Evolutionary conservation across 176 grass and related monocot species (phyloP).

Genomic region (Metroxylon sagu): DNA sequence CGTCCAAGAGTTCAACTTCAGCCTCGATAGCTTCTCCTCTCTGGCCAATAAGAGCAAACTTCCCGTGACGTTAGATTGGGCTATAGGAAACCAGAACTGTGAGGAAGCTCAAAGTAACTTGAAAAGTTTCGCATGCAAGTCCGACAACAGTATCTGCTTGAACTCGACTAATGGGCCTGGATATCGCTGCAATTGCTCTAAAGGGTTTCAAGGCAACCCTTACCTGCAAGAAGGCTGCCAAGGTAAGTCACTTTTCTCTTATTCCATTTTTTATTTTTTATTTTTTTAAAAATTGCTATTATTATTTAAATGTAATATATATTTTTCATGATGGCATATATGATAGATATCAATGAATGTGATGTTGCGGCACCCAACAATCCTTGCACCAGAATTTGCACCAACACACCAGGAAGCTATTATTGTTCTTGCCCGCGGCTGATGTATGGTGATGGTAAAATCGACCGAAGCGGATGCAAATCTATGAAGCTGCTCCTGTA

Average conservation of each 20-base stretch:
- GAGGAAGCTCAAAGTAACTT: neutral
- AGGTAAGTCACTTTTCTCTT: neutral
- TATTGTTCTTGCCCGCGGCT: no score
- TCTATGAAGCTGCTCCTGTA: no score
- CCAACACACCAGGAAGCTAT: no score
- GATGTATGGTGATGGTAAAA: no score
- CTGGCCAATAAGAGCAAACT: neutral
- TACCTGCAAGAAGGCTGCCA: neutral
- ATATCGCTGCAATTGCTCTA: neutral
- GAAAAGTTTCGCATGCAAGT: neutral
- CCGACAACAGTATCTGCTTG: neutral
- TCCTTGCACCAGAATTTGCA: no score
- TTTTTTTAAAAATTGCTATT: no score
- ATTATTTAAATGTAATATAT: no score
- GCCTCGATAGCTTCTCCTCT: neutral
- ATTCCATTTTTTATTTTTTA: no score
- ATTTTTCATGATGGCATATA: no score
- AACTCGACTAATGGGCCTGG: neutral
- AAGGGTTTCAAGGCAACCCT: neutral
- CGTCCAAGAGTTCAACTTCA: neutral
- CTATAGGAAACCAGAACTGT: neutral
- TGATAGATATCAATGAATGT: no score
- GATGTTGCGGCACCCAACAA: no score
- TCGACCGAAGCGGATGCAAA: no score
- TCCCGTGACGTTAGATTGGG: neutral